Percentiles rank a stretch among this genome's conserved stretches.
Conservation (phyloP, 768 basidiomycete species). For the Leucogyrophana mollusca region DNA sequence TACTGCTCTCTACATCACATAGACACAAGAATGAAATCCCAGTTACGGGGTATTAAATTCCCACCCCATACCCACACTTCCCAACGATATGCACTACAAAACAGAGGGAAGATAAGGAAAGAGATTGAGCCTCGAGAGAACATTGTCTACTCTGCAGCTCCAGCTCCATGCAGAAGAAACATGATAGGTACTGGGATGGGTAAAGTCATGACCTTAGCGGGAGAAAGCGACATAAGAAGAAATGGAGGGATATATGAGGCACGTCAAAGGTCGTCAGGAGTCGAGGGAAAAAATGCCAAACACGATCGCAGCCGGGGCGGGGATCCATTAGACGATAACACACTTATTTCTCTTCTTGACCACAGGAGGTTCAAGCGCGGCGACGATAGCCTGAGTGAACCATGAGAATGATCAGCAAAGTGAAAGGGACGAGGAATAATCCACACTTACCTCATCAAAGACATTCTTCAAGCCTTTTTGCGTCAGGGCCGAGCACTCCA, state of each 20-base stretch:
- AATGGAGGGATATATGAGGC: constrained; percentile 36
- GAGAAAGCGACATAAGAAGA: constrained; percentile 20
- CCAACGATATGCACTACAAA: constrained; percentile 34
- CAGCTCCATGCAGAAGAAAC: constrained; percentile 18
- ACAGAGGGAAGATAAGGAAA: constrained; percentile 17
- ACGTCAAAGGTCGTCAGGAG: constrained; percentile 35
- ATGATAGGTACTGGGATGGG: constrained; percentile 17
- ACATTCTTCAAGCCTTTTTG: constrained; percentile 99
- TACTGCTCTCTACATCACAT: constrained; percentile 1
- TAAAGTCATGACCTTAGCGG: constrained; percentile 21
- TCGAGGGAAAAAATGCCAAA: constrained; percentile 27
- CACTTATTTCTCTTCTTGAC: constrained; percentile 79
- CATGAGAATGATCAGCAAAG: constrained; percentile 6
- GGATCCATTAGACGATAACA: constrained; percentile 71
- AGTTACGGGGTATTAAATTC: constrained; percentile 34
- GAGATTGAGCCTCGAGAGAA: constrained; percentile 21
- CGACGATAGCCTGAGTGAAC: constrained; percentile 83
- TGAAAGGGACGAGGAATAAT: constrained; percentile 1
- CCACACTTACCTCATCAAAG: constrained; percentile 88
- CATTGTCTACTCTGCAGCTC: constrained; percentile 17
- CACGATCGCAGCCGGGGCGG: constrained; percentile 22
- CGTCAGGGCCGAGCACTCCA: constrained; percentile 98
- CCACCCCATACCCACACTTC: constrained; percentile 28
- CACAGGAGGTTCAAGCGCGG: constrained; percentile 96
- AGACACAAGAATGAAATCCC: constrained; percentile 11